Evolutionary conservation across 1,139 yeast species (phyloP), one percentile per base, ranked within the genome.

Genomic region (Zygotorulaspora mrakii): DNA sequence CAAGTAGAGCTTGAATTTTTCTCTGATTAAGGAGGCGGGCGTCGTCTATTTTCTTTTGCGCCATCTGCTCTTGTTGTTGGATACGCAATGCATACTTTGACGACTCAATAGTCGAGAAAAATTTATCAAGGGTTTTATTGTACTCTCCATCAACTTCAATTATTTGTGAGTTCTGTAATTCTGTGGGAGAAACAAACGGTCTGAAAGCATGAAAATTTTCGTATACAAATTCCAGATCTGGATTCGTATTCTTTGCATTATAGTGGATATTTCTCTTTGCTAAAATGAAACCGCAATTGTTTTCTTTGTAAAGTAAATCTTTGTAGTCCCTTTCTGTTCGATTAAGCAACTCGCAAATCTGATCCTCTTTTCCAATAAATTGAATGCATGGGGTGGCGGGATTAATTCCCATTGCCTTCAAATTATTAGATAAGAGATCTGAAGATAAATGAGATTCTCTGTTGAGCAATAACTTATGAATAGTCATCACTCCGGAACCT

Each of bases 181-280:
- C 67, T 2, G 50, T 48, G 20, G 62, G 50, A 38, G 70, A 68
- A 45, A 74, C 68, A 40, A 63, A 57, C 0, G 95, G 95, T 39
- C 70, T 61, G 60, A 82, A 88, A 0, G 97, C 96, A 61, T 85
- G 94, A 58, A 87, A 91, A 47, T 85, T 94, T 40, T 86, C 94
- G 49, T 74, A 84, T 1, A 81, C 61, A 43, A 66, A 77, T 50
- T 79, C 76, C 53, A 75, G 66, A 25, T 61, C 65, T 2, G 55
- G 51, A 1, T 55, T 57, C 25, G 65, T 65, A n/a, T 56, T 62
- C 16, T 66, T 71, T 3, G 65, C 57, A 10, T 57, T 47, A 52
- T 64, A 76, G 7, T 71, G 62, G 1, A 74, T 72, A 52, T 84
- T 85, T 50, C 67, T 71, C 52, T 78, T 81, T 9, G 82, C 71